Conservation (phyloP, 345 rosid genomes). For the Euphorbia tirucalli region DNA sequence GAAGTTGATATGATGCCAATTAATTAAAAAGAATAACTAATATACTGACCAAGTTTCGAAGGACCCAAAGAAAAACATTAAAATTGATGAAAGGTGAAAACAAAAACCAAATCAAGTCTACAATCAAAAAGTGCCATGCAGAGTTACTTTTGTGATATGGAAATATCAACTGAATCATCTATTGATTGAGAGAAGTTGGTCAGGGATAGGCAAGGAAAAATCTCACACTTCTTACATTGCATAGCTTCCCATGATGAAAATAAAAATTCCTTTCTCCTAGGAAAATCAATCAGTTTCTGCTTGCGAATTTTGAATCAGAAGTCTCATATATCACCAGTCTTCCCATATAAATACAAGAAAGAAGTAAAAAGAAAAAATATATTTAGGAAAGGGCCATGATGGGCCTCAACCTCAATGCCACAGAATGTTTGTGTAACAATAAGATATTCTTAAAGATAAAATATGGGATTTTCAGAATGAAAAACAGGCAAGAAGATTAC, state of each 20-base stretch:
- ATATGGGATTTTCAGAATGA: background rate
- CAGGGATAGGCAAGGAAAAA: background rate
- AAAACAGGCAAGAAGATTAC: slow-evolving; percentile 32
- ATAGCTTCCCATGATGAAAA: background rate
- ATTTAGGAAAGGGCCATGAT: background rate
- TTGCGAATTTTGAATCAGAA: background rate
- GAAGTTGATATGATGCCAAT: background rate
- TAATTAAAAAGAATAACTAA: background rate
- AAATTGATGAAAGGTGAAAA: background rate
- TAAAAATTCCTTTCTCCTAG: background rate
- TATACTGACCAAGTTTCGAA: background rate
- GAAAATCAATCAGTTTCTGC: background rate
- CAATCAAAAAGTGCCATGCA: background rate
- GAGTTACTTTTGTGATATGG: background rate
- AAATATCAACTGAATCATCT: slow-evolving; percentile 2
- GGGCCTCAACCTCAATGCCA: slow-evolving; percentile 3
- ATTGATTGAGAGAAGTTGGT: background rate
- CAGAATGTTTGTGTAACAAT: no score
- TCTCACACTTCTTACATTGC: background rate
- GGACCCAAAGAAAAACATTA: background rate
- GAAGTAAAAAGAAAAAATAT: background rate
- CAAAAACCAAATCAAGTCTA: background rate
- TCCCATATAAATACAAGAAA: background rate
- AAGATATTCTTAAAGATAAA: background rate
- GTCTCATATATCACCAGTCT: background rate